A percentile compares a stretch with the other conserved stretches of the same genome.
These are phyloP conservation scores for Coniochaeta ligniaria DNA, from an alignment of 2,329 filamentous ascomycete genomes.

Conservation along the genomic window DNA sequence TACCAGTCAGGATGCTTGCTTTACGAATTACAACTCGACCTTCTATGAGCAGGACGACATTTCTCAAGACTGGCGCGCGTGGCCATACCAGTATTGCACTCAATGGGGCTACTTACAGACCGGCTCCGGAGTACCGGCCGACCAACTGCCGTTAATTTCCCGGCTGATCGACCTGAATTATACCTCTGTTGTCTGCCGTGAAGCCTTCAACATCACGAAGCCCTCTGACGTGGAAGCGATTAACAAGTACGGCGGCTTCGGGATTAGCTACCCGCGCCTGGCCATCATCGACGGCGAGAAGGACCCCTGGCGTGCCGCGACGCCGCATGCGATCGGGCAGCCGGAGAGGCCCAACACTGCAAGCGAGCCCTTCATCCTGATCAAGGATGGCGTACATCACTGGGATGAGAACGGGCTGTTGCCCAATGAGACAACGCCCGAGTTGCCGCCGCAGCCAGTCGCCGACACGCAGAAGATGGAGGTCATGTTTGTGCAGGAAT, in stretches of 20 bases:
- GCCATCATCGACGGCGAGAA: slow-evolving; percentile 71
- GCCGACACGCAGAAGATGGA: slow-evolving; percentile 51
- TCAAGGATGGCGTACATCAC: slow-evolving; percentile 70
- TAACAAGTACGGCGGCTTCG: slow-evolving; percentile 70
- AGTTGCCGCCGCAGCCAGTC: slow-evolving; percentile 52
- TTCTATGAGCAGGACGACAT: slow-evolving; percentile 28
- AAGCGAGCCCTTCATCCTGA: slow-evolving; percentile 65
- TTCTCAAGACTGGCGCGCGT: slow-evolving; percentile 34
- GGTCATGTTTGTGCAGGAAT: slow-evolving; percentile 55
- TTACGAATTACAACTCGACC: slow-evolving; percentile 22
- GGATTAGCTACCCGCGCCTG: slow-evolving; percentile 66
- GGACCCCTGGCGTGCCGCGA: slow-evolving; percentile 74
- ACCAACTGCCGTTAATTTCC: slow-evolving; percentile 63
- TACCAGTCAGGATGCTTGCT: slow-evolving; percentile 28
- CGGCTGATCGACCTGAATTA: slow-evolving; percentile 61
- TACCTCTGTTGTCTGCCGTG: slow-evolving; percentile 52
- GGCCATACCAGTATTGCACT: slow-evolving; percentile 49
- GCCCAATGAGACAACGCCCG: slow-evolving; percentile 49
- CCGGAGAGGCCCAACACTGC: slow-evolving; percentile 50
- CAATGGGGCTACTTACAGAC: slow-evolving; percentile 75
- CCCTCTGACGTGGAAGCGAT: slow-evolving; percentile 57
- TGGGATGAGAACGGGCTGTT: slow-evolving; percentile 72
- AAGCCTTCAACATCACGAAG: slow-evolving; percentile 61
- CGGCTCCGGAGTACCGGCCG: slow-evolving; percentile 58
- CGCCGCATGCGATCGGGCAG: slow-evolving; percentile 59